Conservation (phyloP, 2,329 filamentous ascomycete genomes). For the Pestalotiopsis sp. region DNA sequence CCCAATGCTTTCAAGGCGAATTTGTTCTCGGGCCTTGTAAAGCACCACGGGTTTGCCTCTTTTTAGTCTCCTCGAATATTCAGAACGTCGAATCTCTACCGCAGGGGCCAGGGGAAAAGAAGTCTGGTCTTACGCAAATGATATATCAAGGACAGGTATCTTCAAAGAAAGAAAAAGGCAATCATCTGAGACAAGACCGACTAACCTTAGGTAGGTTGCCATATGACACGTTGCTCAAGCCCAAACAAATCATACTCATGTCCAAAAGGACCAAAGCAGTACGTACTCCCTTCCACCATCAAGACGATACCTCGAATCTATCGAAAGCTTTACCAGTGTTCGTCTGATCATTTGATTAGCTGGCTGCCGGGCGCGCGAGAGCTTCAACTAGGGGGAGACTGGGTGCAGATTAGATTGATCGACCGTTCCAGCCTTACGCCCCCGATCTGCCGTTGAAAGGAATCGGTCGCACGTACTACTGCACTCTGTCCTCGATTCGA, state of each 20-base stretch:
- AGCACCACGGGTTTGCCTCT: not conserved
- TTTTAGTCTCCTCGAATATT: not conserved
- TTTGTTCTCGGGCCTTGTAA: not conserved
- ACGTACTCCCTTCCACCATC: not conserved
- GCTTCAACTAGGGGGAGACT: not conserved
- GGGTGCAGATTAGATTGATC: not conserved
- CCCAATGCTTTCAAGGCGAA: not conserved
- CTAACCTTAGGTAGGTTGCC: too few relatives aligned
- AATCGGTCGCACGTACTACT: not conserved
- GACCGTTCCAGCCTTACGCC: slow-evolving; percentile 12
- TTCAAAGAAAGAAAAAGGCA: too few relatives aligned
- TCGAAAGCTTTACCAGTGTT: not conserved
- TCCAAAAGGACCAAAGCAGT: too few relatives aligned
- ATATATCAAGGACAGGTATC: too few relatives aligned
- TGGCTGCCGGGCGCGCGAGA: not conserved
- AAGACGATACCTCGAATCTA: not conserved
- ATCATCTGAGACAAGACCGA: too few relatives aligned
- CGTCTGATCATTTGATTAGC: not conserved
- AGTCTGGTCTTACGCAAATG: too few relatives aligned
- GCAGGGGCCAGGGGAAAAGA: too few relatives aligned
- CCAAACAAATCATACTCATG: too few relatives aligned
- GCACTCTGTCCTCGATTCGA: not conserved
- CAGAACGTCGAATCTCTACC: too few relatives aligned
- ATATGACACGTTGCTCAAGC: too few relatives aligned
- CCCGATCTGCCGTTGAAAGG: not conserved